phyloP scores from a whole-genome alignment of 2,329 filamentous ascomycete genomes.

The Lasiodiplodia sp. region DNA sequence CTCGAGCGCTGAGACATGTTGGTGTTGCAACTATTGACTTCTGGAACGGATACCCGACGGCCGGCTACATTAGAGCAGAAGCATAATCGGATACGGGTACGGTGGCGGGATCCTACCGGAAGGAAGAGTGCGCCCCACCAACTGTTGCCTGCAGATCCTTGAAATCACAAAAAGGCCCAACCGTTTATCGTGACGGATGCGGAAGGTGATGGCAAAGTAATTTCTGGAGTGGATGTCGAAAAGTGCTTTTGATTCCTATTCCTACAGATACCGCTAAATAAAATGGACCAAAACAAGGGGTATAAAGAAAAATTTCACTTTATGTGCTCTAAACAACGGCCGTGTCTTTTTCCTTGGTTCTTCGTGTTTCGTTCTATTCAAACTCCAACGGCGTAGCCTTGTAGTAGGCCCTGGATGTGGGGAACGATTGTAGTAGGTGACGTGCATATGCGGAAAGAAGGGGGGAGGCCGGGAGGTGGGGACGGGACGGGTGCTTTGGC shows the following conservation, averaged over 20 bases:
- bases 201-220: background rate
- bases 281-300: background rate
- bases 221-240: background rate
- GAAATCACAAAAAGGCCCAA: background rate
- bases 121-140: background rate
- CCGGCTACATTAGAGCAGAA: too few relatives aligned
- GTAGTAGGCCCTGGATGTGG: background rate
- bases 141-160: background rate
- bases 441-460: conserved; percentile 17
- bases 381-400: background rate
- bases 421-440: conserved; percentile 5
- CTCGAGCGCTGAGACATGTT: background rate
- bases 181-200: background rate
- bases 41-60: too few relatives aligned
- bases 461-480: conserved; percentile 11
- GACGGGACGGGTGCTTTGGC: background rate
- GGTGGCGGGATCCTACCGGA: background rate
- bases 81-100: background rate
- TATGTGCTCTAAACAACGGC: background rate
- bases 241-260: background rate
- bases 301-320: background rate
- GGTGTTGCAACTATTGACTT: background rate
- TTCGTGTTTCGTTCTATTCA: background rate
- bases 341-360: background rate
- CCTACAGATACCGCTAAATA: background rate